A percentile compares a stretch with the other conserved stretches of the same genome.
phyloP scores from a whole-genome alignment of 345 rosid genomes.

The Turritis glabra region DNA sequence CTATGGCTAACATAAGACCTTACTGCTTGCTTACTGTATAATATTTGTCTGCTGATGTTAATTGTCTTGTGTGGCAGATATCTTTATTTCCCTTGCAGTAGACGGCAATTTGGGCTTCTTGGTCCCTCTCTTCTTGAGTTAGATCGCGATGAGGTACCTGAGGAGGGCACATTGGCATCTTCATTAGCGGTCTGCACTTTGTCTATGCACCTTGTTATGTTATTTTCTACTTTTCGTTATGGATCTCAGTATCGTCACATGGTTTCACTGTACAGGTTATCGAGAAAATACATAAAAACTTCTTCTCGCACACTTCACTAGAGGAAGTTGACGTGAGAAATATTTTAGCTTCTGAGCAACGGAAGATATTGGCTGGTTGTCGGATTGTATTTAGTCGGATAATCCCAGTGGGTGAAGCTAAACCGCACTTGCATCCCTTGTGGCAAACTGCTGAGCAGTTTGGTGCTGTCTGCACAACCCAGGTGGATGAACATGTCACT shows the following conservation, averaged over 20 bases:
- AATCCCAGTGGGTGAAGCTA: slow-evolving; percentile 90
- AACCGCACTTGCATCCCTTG: slow-evolving; percentile 88
- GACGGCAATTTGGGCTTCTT: slow-evolving; percentile 93
- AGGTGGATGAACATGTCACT: slow-evolving; percentile 87
- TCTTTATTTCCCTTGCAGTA: slow-evolving; percentile 93
- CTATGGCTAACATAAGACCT: background rate
- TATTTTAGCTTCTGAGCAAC: slow-evolving; percentile 84
- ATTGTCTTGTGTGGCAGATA: slow-evolving; percentile 55
- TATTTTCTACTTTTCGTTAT: slow-evolving; percentile 14
- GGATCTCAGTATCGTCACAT: slow-evolving; percentile 20
- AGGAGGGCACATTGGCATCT: slow-evolving; percentile 95
- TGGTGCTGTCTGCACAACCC: slow-evolving; percentile 92
- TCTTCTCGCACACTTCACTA: slow-evolving; percentile 67
- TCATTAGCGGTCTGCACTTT: slow-evolving; percentile 75
- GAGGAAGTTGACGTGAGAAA: slow-evolving; percentile 90
- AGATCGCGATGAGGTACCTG: slow-evolving; percentile 95
- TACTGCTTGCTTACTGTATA: slow-evolving; percentile 9
- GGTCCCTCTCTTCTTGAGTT: slow-evolving; percentile 99
- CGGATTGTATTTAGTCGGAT: slow-evolving; percentile 89
- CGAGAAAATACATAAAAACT: slow-evolving; percentile 73
- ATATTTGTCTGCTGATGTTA: slow-evolving; percentile 21
- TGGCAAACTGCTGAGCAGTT: slow-evolving; percentile 99
- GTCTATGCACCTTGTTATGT: slow-evolving; percentile 3
- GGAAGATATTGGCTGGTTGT: slow-evolving; percentile 83
- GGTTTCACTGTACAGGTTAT: slow-evolving; percentile 63